phyloP scores from a whole-genome alignment of 805 yeast species.

The Candida arabinofermentans region DNA sequence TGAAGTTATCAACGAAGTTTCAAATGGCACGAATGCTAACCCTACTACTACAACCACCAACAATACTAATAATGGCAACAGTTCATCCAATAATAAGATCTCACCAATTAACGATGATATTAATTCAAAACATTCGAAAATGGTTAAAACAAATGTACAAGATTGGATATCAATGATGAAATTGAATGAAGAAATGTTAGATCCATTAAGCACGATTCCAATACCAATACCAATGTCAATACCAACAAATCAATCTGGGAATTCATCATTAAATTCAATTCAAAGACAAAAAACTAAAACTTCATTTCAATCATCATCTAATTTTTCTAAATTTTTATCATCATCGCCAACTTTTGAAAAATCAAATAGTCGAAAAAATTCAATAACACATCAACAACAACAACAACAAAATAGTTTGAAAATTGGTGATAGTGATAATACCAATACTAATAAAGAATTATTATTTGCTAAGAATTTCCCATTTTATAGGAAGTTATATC shows the following conservation, averaged over 20 bases:
- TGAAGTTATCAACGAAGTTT: conserved; percentile 31
- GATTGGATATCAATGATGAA: conserved; percentile 24
- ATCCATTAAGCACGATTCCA: conserved; percentile 8
- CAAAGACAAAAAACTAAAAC: conserved; percentile 16
- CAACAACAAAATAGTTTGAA: neutral
- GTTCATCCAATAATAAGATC: neutral
- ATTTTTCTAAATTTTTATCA: conserved; percentile 18
- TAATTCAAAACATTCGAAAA: conserved; percentile 1
- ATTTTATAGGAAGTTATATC: conserved; percentile 59
- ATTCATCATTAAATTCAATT: conserved; percentile 18
- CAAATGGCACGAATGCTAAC: conserved; percentile 5
- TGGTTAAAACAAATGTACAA: conserved; percentile 12
- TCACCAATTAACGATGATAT: conserved; percentile 5
- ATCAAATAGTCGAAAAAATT: conserved; percentile 1
- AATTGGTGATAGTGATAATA: conserved; percentile 1
- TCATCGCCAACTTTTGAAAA: conserved; percentile 21
- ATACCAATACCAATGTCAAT: conserved; percentile 8
- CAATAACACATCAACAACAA: no score
- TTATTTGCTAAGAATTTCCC: conserved; percentile 81
- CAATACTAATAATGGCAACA: neutral
- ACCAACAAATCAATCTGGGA: conserved; percentile 16
- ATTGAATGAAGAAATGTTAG: conserved; percentile 13
- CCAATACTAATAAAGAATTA: conserved; percentile 54
- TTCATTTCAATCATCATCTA: conserved; percentile 19
- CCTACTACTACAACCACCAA: neutral